phyloP scores from a whole-genome alignment of 805 yeast species.

The Candida odintsovae region DNA sequence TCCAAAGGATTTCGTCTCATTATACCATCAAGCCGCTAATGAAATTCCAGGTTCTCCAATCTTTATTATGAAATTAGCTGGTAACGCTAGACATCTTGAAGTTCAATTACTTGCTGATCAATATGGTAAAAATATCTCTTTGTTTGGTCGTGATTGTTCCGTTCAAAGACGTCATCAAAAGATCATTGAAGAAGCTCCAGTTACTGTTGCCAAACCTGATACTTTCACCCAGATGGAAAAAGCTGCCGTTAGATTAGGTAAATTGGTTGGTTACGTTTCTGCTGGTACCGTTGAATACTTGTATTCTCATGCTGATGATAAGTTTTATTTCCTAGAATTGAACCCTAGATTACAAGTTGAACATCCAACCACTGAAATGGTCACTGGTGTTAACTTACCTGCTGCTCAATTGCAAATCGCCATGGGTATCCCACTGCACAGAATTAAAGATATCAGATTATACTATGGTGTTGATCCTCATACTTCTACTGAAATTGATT shows the following conservation, averaged over 20 bases:
- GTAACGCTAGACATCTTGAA: slow-evolving; percentile 96
- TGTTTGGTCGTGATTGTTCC: slow-evolving; percentile 98
- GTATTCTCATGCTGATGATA: slow-evolving; percentile 89
- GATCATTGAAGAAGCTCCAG: slow-evolving; percentile 99
- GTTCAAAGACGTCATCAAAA: slow-evolving; percentile 99
- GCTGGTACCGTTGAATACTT: slow-evolving; percentile 99
- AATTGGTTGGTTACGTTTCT: slow-evolving; percentile 94
- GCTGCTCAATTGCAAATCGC: slow-evolving; percentile 98
- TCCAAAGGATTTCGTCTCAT: slow-evolving; percentile 68
- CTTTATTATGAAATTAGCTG: slow-evolving; percentile 96
- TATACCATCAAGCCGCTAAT: slow-evolving; percentile 90
- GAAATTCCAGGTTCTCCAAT: slow-evolving; percentile 99
- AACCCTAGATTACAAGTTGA: slow-evolving; percentile 99
- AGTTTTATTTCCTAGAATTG: slow-evolving; percentile 92
- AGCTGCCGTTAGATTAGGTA: slow-evolving; percentile 96
- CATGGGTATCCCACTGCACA: slow-evolving; percentile 98
- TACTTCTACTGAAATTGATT: slow-evolving; percentile 84
- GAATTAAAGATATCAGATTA: slow-evolving; percentile 87
- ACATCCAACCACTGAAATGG: slow-evolving; percentile 99
- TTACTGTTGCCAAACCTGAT: slow-evolving; percentile 81
- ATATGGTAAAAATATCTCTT: slow-evolving; percentile 94
- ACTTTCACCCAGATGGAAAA: slow-evolving; percentile 91
- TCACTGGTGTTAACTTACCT: slow-evolving; percentile 95
- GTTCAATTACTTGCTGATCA: slow-evolving; percentile 97
- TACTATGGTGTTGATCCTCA: slow-evolving; percentile 96